Percentiles rank a stretch among this genome's conserved stretches.
These are phyloP conservation scores for Cladosporium oxysporum DNA, from an alignment of 2,329 filamentous ascomycete genomes.

Conservation along the genomic window DNA sequence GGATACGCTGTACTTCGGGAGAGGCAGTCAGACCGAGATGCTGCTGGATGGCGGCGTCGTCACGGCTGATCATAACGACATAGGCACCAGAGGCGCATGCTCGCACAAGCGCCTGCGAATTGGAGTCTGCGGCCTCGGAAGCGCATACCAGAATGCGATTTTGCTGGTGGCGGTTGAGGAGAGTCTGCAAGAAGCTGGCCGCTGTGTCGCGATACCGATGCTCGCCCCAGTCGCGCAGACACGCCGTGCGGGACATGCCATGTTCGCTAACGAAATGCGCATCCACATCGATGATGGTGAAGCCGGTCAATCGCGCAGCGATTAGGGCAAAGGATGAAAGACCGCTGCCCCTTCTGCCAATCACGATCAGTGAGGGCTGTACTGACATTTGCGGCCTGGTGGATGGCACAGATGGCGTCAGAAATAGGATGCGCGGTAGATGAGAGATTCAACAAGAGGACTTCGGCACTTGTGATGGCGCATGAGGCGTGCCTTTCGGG, in stretches of 20 bases:
- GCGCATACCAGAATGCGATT: slow-evolving; percentile 7
- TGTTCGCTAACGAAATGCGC: neutral
- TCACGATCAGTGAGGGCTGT: slow-evolving; percentile 5
- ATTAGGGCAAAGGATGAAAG: slow-evolving; percentile 11
- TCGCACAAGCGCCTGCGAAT: neutral
- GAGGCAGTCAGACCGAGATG: neutral
- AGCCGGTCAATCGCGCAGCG: neutral
- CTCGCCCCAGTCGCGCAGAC: slow-evolving; percentile 1
- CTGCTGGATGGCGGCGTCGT: neutral
- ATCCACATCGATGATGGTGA: neutral
- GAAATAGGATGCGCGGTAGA: neutral
- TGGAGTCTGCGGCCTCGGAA: neutral
- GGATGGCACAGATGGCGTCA: neutral
- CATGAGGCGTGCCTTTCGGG: neutral
- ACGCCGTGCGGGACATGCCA: neutral
- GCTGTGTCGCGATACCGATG: neutral
- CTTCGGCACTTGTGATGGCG: neutral
- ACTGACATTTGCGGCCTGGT: neutral
- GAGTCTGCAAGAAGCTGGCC: neutral
- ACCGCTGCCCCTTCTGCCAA: slow-evolving; percentile 7
- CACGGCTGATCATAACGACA: slow-evolving; percentile 8
- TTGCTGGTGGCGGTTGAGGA: neutral
- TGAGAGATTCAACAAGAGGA: neutral
- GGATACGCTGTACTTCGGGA: neutral
- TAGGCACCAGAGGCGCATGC: neutral